Conservation (phyloP, 257 asterid genomes). For the Leonotis leonurus region DNA sequence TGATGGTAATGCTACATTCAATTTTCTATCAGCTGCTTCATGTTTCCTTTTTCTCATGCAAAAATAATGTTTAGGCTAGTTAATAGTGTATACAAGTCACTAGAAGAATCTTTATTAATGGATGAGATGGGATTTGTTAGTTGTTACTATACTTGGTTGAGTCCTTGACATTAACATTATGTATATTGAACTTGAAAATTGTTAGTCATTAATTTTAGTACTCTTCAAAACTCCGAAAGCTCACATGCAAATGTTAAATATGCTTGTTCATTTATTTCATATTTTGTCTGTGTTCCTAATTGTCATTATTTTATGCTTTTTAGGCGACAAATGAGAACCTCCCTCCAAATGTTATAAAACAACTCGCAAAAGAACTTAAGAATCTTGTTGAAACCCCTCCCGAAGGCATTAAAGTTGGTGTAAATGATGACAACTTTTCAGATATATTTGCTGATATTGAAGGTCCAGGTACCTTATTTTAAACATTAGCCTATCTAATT, state of each 20-base stretch:
- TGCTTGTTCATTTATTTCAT: no score
- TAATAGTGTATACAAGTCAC: background rate
- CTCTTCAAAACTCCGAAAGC: no score
- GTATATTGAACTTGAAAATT: no score
- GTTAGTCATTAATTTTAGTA: no score
- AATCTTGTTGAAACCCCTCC: constrained; percentile 91
- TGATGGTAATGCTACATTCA: constrained; percentile 30
- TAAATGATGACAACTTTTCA: constrained; percentile 84
- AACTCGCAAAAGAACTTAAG: constrained; percentile 87
- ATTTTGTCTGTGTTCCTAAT: constrained; percentile 12
- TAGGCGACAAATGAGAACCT: constrained; percentile 93
- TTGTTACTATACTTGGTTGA: no score
- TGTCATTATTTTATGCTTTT: no score
- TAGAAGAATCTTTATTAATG: no score
- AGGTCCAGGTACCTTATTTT: constrained; percentile 70
- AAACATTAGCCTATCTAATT: background rate
- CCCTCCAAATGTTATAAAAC: constrained; percentile 90
- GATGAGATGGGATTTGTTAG: no score
- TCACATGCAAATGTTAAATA: no score
- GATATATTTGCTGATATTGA: constrained; percentile 84
- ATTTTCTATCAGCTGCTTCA: background rate
- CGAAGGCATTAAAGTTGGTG: no score
- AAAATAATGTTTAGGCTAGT: background rate
- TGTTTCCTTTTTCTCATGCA: background rate
- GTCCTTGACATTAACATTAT: no score